Evolutionary conservation across 2,329 filamentous ascomycete species (phyloP), one percentile per base, ranked within the genome.

Genomic region (Daldinia sp.): DNA sequence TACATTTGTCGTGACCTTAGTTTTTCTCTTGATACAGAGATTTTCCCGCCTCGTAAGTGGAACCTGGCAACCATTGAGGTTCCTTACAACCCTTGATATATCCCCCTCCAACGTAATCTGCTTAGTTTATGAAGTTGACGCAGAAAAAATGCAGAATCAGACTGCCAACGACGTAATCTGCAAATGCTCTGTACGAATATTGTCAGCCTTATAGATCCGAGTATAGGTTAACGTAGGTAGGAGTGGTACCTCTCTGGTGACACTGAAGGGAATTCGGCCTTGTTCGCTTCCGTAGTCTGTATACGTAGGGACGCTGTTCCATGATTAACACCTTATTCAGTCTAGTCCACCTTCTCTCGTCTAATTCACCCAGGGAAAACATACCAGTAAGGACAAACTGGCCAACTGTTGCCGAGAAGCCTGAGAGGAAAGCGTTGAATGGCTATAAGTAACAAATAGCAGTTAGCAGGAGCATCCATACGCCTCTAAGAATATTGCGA

Each of bases 81-180:
- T 55, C 46, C 26, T 42, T 35, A 23, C 33, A 51, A 39, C n/a
- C 28, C 48, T 30, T 10, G 9, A 15, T 28, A 48, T 44, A 54
- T 39, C 30, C 44, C 44, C 42, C 5, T 42, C 12, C 56, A 55
- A 48, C 58, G 26, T 70, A 46, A 46, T 48, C 66, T 64, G 65
- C 69, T 85, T 86, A 99, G 87, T 99, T 99, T 85, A 99, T 98
- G 82, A 99, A 99, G 87, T 99, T 99, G 80, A 98, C 90, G 83
- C 94, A 98, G 87, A 99, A 99, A 84, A 98, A 97, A 85, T 99
- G 96, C 80, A 98, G 84, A 79, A 98, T 93, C 80, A 99, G 81
- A 81, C 94, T 98, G 79, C 95, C 96, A 75, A 98, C 93, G 68
- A 99, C 87, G 79, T 92, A 99, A 83, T 99, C 96, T 78, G 96